Evolutionary conservation across 164 flowering plant species (phyloP).

Genomic region (Annona squamosa): DNA sequence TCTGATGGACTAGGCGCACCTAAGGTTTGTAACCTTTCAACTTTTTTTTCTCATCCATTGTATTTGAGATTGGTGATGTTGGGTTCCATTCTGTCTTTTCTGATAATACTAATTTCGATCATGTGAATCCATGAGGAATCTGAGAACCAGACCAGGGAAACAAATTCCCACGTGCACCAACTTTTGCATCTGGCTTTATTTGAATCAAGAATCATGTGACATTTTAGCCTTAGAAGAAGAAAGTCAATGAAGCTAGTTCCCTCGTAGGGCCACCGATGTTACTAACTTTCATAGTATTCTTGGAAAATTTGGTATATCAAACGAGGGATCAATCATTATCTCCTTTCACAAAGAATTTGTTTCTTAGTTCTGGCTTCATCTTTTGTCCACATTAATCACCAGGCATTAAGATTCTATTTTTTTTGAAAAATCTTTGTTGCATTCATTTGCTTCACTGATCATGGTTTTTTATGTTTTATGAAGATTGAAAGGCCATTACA

Average conservation of each 20-base stretch:
- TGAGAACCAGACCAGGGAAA: too few species aligned
- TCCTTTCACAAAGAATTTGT: neutral
- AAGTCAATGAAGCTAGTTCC: neutral
- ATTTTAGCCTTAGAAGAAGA: neutral
- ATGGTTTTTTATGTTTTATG: constrained; percentile 6
- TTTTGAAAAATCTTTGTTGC: neutral
- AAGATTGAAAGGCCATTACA: constrained; percentile 77
- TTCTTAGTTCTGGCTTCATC: neutral
- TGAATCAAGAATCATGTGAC: neutral
- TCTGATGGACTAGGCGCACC: constrained; percentile 71
- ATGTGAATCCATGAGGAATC: too few species aligned
- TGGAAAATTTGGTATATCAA: neutral
- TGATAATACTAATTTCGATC: neutral
- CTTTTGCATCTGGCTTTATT: neutral
- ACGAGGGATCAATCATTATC: neutral
- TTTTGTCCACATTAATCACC: neutral
- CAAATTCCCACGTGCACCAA: neutral
- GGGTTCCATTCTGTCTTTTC: neutral
- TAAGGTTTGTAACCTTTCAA: constrained; percentile 37
- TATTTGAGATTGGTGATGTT: neutral
- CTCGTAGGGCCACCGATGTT: neutral
- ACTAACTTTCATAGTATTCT: neutral
- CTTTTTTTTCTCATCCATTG: neutral
- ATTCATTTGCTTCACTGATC: neutral
- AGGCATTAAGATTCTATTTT: neutral